Percentiles rank a stretch among this genome's conserved stretches.
These are phyloP conservation scores for Nicotiana obtusifolia DNA, from an alignment of 257 asterid genomes.

Conservation along the genomic window DNA sequence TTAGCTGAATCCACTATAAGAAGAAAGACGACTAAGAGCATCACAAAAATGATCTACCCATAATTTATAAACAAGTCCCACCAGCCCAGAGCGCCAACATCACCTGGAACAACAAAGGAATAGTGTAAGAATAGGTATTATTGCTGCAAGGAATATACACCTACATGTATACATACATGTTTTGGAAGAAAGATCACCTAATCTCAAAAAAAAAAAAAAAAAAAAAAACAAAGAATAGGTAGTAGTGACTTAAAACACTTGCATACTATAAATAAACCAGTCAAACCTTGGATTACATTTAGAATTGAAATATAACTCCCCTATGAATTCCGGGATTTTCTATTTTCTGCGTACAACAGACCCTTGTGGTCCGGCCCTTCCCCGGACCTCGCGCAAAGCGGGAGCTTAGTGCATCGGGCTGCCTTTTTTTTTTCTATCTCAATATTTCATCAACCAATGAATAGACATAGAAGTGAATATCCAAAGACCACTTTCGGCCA, in stretches of 20 bases:
- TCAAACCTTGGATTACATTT: background rate
- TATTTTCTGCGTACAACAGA: background rate
- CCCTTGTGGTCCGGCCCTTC: no score
- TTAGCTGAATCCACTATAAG: slow-evolving; percentile 16
- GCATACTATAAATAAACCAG: background rate
- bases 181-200: no score
- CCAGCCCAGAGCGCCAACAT: slow-evolving; percentile 89
- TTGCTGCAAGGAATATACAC: no score
- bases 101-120: slow-evolving; percentile 41
- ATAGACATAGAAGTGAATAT: background rate
- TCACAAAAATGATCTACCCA: slow-evolving; percentile 47
- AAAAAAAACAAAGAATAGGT: no score
- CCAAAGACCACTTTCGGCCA: background rate
- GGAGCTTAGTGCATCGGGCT: no score
- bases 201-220: no score
- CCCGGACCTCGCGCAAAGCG: no score
- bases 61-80: slow-evolving; percentile 96
- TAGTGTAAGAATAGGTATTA: background rate
- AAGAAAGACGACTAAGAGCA: slow-evolving; percentile 16
- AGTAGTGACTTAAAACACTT: background rate
- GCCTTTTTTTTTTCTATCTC: background rate
- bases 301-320: background rate
- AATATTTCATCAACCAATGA: background rate
- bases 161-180: no score
- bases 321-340: background rate